phyloP scores from a whole-genome alignment of 2,329 filamentous ascomycete genomes.

The Hypomyces perniciosus region DNA sequence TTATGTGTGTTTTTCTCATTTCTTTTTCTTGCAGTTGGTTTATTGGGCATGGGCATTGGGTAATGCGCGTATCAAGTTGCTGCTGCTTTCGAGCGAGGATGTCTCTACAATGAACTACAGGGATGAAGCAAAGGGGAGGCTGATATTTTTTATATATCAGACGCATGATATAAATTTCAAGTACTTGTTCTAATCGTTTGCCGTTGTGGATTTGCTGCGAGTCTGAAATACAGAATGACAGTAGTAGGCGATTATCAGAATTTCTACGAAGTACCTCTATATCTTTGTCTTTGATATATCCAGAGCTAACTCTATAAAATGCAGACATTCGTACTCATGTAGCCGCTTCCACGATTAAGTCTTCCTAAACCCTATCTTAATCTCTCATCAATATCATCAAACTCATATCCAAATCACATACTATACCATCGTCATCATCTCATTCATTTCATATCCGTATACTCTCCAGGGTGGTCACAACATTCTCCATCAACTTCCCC shows the following conservation, averaged over 20 bases:
- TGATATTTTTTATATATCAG: conserved; percentile 6
- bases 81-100: background rate
- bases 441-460: conserved; percentile 24
- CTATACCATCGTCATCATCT: background rate
- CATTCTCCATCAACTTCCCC: conserved; percentile 35
- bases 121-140: background rate
- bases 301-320: background rate
- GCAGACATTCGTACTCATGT: too few relatives aligned
- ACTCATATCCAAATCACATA: background rate
- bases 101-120: background rate
- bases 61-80: conserved; percentile 6
- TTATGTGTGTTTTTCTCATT: conserved; percentile 8
- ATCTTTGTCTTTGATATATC: background rate
- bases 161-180: conserved; percentile 11
- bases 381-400: background rate
- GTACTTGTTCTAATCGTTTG: background rate
- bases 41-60: conserved; percentile 12
- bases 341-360: too few relatives aligned
- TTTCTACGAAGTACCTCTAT: background rate
- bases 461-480: conserved; percentile 35
- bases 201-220: too few relatives aligned
- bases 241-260: too few relatives aligned
- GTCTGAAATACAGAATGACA: background rate
- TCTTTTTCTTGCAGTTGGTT: conserved; percentile 7
- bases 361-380: background rate